Conservation (phyloP, 2,329 filamentous ascomycete species). For the Sordariomycetes sp. region DNA sequence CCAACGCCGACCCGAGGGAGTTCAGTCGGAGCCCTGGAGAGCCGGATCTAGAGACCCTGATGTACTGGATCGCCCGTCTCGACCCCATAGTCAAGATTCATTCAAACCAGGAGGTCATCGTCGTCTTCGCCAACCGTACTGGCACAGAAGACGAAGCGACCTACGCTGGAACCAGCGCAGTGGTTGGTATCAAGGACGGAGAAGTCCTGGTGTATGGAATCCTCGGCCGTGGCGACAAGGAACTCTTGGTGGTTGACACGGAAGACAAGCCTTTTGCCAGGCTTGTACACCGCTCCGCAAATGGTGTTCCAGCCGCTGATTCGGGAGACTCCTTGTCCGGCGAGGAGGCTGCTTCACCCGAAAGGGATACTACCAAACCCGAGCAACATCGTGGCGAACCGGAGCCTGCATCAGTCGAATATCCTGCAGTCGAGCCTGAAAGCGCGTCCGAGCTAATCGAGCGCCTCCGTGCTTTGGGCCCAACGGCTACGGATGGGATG, state of each 20-base stretch:
- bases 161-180: constrained; percentile 67
- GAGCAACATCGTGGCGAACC: no score
- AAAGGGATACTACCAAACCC: no score
- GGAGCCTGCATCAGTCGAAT: no score
- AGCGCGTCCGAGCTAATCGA: no score
- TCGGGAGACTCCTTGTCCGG: no score
- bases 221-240: constrained; percentile 61
- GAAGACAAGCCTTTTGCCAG: constrained; percentile 32
- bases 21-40: constrained; percentile 41
- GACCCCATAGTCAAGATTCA: constrained; percentile 52
- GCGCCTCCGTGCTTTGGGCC: no score
- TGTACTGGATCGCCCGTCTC: constrained; percentile 67
- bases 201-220: constrained; percentile 61
- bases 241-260: constrained; percentile 60
- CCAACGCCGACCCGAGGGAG: constrained; percentile 36
- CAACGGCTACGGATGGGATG: no score
- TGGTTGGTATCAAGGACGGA: constrained; percentile 56
- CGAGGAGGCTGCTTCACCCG: no score
- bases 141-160: constrained; percentile 56
- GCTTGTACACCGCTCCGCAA: constrained; percentile 24
- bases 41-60: constrained; percentile 64
- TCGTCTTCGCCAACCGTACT: constrained; percentile 63
- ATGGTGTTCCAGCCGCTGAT: no score
- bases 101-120: constrained; percentile 48
- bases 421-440: no score